Conservation (phyloP, 208 protist genomes). For the Leishmania martiniquensis region DNA sequence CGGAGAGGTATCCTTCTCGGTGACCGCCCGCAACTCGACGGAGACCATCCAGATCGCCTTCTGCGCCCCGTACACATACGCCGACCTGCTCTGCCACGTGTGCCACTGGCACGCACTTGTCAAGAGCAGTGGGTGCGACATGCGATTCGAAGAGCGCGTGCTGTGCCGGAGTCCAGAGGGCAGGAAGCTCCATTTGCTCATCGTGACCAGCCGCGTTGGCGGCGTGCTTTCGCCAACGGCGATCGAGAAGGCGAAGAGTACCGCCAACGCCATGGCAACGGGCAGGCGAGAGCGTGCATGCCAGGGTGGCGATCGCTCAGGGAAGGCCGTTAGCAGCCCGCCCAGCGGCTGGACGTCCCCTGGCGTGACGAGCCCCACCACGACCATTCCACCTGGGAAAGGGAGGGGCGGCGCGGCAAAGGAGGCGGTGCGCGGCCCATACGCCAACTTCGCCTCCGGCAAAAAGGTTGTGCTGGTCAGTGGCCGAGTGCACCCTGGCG, state of each 20-base stretch:
- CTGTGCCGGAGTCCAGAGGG: slow-evolving; percentile 79
- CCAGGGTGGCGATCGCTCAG: not conserved
- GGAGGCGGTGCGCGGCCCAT: slow-evolving; percentile 53
- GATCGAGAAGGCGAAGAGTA: not conserved
- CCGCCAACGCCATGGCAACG: not conserved
- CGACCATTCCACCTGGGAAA: slow-evolving; percentile 1
- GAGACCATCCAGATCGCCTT: slow-evolving; percentile 86
- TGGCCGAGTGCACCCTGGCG: slow-evolving; percentile 93
- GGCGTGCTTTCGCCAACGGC: not conserved
- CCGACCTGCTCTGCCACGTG: slow-evolving; percentile 85
- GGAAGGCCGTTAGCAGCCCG: not conserved
- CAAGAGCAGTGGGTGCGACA: slow-evolving; percentile 48
- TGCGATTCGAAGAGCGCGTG: slow-evolving; percentile 86
- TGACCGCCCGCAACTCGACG: slow-evolving; percentile 45
- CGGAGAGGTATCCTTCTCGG: slow-evolving; percentile 76
- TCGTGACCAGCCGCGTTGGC: slow-evolving; percentile 65
- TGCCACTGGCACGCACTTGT: slow-evolving; percentile 79
- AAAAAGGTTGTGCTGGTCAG: slow-evolving; percentile 91
- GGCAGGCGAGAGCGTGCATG: not conserved
- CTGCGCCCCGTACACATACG: slow-evolving; percentile 87
- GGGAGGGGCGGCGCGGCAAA: slow-evolving; percentile 4
- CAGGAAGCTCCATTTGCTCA: slow-evolving; percentile 83
- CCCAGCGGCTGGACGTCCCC: not conserved
- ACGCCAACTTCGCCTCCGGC: slow-evolving; percentile 71
- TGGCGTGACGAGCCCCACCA: not conserved